Percentiles rank a stretch among this genome's conserved stretches.
Conservation (phyloP, 2,329 filamentous ascomycete species). For the Sclerotinia borealis region DNA sequence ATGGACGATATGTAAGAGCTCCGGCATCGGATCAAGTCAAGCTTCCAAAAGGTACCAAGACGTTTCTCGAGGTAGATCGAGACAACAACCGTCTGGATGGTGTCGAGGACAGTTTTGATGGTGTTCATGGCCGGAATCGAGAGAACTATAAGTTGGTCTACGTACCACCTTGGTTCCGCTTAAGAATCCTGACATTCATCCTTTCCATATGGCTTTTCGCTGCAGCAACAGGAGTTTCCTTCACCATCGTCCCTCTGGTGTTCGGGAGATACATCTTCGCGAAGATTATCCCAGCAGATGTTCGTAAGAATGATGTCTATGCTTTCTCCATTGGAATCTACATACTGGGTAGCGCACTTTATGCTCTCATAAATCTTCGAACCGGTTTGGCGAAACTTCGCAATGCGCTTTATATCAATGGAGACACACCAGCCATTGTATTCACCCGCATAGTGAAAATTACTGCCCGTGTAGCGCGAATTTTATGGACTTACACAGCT, state of each 20-base stretch:
- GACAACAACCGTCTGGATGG: slow-evolving; percentile 60
- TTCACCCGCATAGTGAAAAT: slow-evolving; percentile 19
- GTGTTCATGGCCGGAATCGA: slow-evolving; percentile 48
- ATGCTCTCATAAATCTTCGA: slow-evolving; percentile 50
- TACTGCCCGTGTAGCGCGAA: slow-evolving; percentile 31
- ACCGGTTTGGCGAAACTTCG: slow-evolving; percentile 30
- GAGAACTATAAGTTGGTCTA: slow-evolving; percentile 58
- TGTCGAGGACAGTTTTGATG: slow-evolving; percentile 43
- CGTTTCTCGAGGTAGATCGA: slow-evolving; percentile 73
- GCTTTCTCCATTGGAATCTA: slow-evolving; percentile 91
- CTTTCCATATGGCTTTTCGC: slow-evolving; percentile 90
- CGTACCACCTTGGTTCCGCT: slow-evolving; percentile 76
- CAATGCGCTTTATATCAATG: slow-evolving; percentile 26
- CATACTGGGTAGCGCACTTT: slow-evolving; percentile 63
- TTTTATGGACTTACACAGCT: slow-evolving; percentile 70
- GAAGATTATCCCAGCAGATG: slow-evolving; percentile 61
- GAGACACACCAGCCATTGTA: slow-evolving; percentile 27
- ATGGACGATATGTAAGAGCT: slow-evolving; percentile 83
- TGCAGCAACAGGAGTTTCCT: slow-evolving; percentile 74
- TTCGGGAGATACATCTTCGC: slow-evolving; percentile 77
- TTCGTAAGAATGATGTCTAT: slow-evolving; percentile 88
- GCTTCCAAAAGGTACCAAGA: slow-evolving; percentile 74
- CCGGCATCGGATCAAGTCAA: slow-evolving; percentile 93
- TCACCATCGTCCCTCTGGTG: slow-evolving; percentile 80
- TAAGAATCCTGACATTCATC: slow-evolving; percentile 79